Base-by-base conservation (phyloP, 345 rosid genomes). In the Lenwebbia sp. region DNA sequence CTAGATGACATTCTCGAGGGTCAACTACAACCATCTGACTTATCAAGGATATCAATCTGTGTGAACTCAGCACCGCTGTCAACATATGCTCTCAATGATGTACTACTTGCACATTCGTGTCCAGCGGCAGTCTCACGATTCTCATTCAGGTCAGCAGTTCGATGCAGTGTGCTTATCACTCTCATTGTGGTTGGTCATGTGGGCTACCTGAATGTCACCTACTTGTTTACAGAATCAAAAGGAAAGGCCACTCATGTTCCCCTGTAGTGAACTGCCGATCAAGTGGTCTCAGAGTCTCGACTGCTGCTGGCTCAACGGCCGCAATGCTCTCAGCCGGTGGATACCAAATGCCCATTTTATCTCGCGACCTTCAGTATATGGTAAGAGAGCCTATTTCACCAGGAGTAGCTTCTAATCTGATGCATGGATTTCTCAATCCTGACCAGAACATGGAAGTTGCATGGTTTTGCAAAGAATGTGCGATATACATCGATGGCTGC, bases 291-390 rank as follows among this genome's bases (percentile, higher is more conserved):
- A 93, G 98, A 93, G 92, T 95, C 83, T 97, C 98, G 58, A 94
- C 96, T 54, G 95, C 99, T 23, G 94, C 95, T 83, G 99, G 99
- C 76, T 95, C 98, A 62, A 95, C 99, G 1, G 98, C 98, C 11
- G 98, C 99, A 85, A 97, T 95, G 98, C 94, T 88, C 40, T 97
- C 99, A 25, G 98, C 98, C 17, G 98, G 99, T 87, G 99, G 99
- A 83, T 93, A 91, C 40, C 82, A 87, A 54, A 93, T 97, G 97
- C 96, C 98, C 51, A 92, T 92, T 85, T 85, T 92, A 84, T 95
- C 96, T 54, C 88, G 82, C 78, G 95, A 94, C 89, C 93, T 95
- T 78, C 98, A 96, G 55, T 97, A 92, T 58, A 93, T 97, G 98
- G 98, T 96, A 54, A 95, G 99, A 88, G 98, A 97, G 86, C 98